Base-by-base conservation (phyloP, 139 green algal species). In the Klebsormidium nitens region DNA sequence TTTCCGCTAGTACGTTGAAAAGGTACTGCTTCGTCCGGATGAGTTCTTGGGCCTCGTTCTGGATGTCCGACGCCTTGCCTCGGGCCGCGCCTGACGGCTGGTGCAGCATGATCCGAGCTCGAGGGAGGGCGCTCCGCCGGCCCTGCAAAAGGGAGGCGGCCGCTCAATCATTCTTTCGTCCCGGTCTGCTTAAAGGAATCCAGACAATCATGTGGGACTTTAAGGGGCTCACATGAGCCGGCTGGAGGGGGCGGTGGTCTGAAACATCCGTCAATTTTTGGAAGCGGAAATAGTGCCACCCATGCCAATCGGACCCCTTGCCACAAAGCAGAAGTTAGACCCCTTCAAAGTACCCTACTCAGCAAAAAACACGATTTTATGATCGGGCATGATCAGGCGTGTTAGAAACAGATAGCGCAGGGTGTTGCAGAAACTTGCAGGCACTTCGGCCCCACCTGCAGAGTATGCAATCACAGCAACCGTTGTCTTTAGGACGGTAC, bases 101-200 rank as follows among this genome's bases (percentile, higher is more conserved):
- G 71, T 97, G 92, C 77, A 99, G 85, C 91, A 98, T 98, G 71
- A 98, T 90, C 66, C 87, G 86, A 39, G 87, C 95, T 84, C 96
- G 91, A 5, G 88, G 89, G 83, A 97, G 85, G 1, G 84, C 83
- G 65, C 84, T 89, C 28, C 91, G 84, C 80, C 95, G 95, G 50
- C 90, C 90, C 84, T 95, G 85, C 68, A 71, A 81, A 29, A 44
- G 40, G 23, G 28, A 37, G 66, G 40, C 6, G 2, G 28, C 26
- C 19, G 61, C 26, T 2, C 3, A 69, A 28, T 29, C 31, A 70
- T 28, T 36, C 26, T 62, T 61, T 64, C 28, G 39, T 2, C 26
- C 28, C 14, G 39, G 42, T 14, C 42, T 8, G 11, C 8, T 8
- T 8, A 50, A 8, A 59, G 1, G 36, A 61, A n/a, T 14, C 8